A percentile compares a stretch with the other conserved stretches of the same genome.
These are phyloP conservation scores for Aegle marmelos DNA, from an alignment of 345 rosid species.

Conservation along the genomic window DNA sequence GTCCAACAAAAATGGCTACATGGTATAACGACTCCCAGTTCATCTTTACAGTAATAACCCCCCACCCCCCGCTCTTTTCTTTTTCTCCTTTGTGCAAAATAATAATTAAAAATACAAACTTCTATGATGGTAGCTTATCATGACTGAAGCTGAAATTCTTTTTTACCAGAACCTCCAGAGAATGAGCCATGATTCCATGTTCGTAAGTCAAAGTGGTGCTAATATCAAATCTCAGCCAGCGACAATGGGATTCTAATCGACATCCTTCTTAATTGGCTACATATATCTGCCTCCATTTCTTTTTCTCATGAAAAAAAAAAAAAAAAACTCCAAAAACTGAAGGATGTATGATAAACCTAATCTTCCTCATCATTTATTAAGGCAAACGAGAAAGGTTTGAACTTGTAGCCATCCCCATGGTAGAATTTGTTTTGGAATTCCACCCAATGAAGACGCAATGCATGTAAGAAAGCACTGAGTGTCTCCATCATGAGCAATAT, in stretches of 20 bases:
- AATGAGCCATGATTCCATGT: constrained; percentile 24
- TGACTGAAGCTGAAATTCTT: constrained; percentile 9
- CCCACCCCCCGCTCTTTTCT: not conserved
- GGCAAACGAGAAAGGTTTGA: constrained; percentile 84
- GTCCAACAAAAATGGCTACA: constrained; percentile 6
- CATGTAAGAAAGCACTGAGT: constrained; percentile 92
- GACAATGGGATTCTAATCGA: not conserved
- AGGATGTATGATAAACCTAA: constrained; percentile 26
- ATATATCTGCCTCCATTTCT: constrained; percentile 3
- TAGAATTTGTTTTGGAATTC: constrained; percentile 91
- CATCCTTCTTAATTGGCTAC: constrained; percentile 17
- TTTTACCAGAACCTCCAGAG: constrained; percentile 18
- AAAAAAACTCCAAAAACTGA: constrained; percentile 3
- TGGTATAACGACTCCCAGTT: constrained; percentile 20
- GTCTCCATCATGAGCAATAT: constrained; percentile 96
- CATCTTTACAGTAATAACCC: constrained; percentile 30
- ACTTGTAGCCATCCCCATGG: constrained; percentile 93
- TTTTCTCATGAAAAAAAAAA: not conserved
- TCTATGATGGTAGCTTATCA: not conserved
- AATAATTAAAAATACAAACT: constrained; percentile 1
- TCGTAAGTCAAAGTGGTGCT: constrained; percentile 20
- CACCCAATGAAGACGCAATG: constrained; percentile 98
- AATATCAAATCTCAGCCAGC: constrained; percentile 20
- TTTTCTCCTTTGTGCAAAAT: constrained; percentile 6
- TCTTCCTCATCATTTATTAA: constrained; percentile 61